phyloP scores from a whole-genome alignment of 2,329 filamentous ascomycete genomes.

The Pseudogymnoascus sp. region DNA sequence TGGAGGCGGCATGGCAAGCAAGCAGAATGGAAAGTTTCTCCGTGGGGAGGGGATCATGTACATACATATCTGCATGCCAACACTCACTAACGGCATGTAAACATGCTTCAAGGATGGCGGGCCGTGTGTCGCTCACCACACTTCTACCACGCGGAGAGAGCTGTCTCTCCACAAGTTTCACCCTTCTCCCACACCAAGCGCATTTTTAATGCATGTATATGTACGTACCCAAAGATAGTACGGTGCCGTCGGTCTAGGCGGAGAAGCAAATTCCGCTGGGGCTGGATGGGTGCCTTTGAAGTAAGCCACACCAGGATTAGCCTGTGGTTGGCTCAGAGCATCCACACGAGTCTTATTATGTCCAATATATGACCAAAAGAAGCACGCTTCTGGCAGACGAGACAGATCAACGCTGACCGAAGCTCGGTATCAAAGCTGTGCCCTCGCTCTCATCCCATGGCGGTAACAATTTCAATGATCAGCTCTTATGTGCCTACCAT shows the following conservation, averaged over 20 bases:
- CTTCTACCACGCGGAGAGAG: background rate
- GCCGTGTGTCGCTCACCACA: slow-evolving; percentile 3
- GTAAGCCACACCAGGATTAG: background rate
- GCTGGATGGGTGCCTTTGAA: background rate
- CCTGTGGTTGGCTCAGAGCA: slow-evolving; percentile 1
- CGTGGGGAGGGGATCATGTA: background rate
- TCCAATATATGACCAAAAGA: background rate
- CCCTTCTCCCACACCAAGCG: background rate
- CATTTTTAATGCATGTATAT: slow-evolving; percentile 3
- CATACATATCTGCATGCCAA: background rate
- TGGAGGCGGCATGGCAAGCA: background rate
- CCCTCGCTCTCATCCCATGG: background rate
- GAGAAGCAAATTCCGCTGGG: background rate
- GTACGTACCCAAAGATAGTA: background rate
- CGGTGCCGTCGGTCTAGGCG: background rate
- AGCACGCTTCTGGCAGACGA: background rate
- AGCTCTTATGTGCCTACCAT: background rate
- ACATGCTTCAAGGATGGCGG: slow-evolving; percentile 1
- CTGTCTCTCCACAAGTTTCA: background rate
- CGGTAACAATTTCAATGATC: background rate
- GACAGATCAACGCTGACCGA: background rate
- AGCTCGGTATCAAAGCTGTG: background rate
- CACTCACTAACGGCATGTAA: background rate
- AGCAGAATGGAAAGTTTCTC: background rate
- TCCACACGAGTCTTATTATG: background rate